Evolutionary conservation across 208 protist genomes (phyloP), one percentile per base, ranked within the genome.

Genomic region (Herpetomonas samuelpessoai): DNA sequence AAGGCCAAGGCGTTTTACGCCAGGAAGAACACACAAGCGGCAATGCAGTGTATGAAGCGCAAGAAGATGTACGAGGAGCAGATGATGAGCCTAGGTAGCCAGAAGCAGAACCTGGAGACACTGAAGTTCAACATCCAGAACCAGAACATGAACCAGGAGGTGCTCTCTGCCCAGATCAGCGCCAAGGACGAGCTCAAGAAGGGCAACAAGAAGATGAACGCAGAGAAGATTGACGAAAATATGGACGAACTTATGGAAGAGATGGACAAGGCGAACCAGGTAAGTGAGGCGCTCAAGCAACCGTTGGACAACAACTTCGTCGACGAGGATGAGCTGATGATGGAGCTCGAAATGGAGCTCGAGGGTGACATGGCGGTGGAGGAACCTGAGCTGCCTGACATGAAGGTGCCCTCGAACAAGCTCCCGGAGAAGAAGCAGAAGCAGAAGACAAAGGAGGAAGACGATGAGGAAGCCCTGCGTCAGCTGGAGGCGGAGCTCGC

Each of bases 61-160:
- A 97, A 97, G 72, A 97, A 97, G 71, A 57, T 76, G 69, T 92
- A 85, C 68, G 86, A 96, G 61, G 79, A 84, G 55, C 89, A 97
- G 71, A 68, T 96, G 16, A 22, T 73, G 26, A 81, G 65, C 44
- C 69, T 96, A 10, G 57, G 57, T 4, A 68, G 41, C 0, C 79
- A 92, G 68, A 84, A 88, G 62, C 72, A 83, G 47, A 97, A 95
- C 62, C 58, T 96, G 25, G 89, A 96, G 58, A 88, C 79, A 1
- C 72, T 93, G 29, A 83, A 87, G 63, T 83, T 96, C 58, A 86
- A 87, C 14, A 66, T 97, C 22, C 81, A 96, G 72, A 89, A 93
- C 60, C 76, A 92, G 68, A 85, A 64, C 52, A 89, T 93, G 72
- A 96, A 96, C 63, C 68, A 81, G 48, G 81, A 91, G 57, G 79